Conservation (phyloP, 805 yeast genomes). For the Cyberlindnera galapagoensis region DNA sequence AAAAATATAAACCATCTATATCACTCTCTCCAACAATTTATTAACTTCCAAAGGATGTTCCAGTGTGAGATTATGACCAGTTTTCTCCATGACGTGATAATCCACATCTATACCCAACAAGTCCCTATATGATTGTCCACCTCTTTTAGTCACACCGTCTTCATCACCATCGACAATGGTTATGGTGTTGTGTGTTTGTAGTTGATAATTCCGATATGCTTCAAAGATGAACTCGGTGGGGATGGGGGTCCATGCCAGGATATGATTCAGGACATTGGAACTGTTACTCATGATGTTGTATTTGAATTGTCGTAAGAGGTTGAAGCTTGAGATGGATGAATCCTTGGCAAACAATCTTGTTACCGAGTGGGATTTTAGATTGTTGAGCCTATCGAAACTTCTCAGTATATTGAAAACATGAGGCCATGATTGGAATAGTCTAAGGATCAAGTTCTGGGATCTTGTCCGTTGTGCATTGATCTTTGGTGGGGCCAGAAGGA, state of each 20-base stretch:
- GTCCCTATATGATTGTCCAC: constrained; percentile 19
- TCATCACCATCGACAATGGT: constrained; percentile 17
- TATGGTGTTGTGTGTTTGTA: neutral
- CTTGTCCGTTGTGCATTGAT: constrained; percentile 7
- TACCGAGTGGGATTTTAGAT: constrained; percentile 17
- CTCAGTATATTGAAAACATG: constrained; percentile 18
- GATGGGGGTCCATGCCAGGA: constrained; percentile 15
- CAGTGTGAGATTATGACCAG: constrained; percentile 21
- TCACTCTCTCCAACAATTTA: constrained; percentile 3
- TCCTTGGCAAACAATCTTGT: constrained; percentile 13
- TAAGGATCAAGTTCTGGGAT: constrained; percentile 3
- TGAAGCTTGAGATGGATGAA: constrained; percentile 9
- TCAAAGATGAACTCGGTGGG: constrained; percentile 12
- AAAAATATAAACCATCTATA: too few relatives aligned
- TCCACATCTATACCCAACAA: constrained; percentile 13
- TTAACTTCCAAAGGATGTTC: constrained; percentile 16
- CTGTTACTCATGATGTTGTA: constrained; percentile 21
- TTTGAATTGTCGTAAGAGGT: constrained; percentile 23
- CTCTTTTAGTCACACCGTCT: constrained; percentile 19
- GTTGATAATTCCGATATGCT: constrained; percentile 5
- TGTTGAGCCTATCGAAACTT: constrained; percentile 21
- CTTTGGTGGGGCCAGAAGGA: constrained; percentile 46
- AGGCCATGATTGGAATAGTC: constrained; percentile 5
- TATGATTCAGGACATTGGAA: constrained; percentile 16
- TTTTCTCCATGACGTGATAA: constrained; percentile 12